Evolutionary conservation across 2,329 filamentous ascomycete genomes (phyloP).

Genomic region (Ophiostoma quercus): DNA sequence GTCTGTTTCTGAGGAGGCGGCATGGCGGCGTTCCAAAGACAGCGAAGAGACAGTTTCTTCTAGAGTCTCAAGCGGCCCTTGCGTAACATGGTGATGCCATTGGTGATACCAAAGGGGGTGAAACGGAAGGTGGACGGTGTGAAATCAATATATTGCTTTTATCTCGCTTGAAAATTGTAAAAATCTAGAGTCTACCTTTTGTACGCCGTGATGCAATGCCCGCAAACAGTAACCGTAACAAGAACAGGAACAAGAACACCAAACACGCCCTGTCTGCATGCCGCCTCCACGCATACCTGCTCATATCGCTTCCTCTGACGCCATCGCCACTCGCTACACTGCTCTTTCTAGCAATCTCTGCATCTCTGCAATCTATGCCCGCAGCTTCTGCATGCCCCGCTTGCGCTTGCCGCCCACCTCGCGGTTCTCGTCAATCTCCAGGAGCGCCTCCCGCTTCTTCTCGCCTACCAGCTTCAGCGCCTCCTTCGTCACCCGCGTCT

Average conservation of each 20-base stretch:
- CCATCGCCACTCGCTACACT: not conserved
- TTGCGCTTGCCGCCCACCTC: constrained; percentile 85
- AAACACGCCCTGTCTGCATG: not conserved
- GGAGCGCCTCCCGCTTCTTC: constrained; percentile 85
- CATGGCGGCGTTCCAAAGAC: not conserved
- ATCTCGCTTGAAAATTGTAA: not conserved
- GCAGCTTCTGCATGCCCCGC: constrained; percentile 54
- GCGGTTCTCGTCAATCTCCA: constrained; percentile 87
- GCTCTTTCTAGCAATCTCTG: not conserved
- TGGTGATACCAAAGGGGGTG: not conserved
- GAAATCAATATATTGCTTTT: constrained; percentile 2
- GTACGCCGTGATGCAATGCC: constrained; percentile 15
- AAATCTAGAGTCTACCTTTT: constrained; percentile 1
- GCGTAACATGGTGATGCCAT: not conserved
- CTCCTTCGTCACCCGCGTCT: constrained; percentile 79
- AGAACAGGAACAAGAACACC: not conserved
- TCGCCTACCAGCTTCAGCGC: constrained; percentile 86
- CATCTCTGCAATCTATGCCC: constrained; percentile 23
- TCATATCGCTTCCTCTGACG: not conserved
- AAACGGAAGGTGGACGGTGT: not conserved
- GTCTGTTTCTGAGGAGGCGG: not conserved
- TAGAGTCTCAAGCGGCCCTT: not conserved
- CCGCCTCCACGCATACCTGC: not conserved
- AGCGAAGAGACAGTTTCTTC: not conserved
- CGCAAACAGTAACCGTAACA: constrained; percentile 7